Evolutionary conservation across 2,329 filamentous ascomycete genomes (phyloP), one percentile per base, ranked within the genome.

Genomic region (Nigrospora oryzae): DNA sequence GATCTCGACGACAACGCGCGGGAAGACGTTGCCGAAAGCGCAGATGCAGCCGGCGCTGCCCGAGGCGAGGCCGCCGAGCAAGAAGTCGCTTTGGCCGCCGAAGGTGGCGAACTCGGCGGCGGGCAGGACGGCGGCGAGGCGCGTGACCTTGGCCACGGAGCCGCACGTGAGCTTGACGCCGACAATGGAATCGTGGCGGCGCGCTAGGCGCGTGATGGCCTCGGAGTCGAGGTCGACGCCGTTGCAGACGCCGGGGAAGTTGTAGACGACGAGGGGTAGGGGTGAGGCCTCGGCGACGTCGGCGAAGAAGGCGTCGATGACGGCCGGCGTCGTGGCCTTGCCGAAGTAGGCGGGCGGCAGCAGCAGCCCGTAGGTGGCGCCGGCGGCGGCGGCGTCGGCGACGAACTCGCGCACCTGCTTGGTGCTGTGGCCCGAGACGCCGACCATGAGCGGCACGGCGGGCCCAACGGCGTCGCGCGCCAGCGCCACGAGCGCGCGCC

Each of bases 61-160:
- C 7, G 74, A 73, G 2, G 71, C 70, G 32, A 84, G 59, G 0
- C 75, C 78, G 2, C 77, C 78, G 40, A 84, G 65, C 19, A 89
- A 62, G 59, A 86, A 89, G 56, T 89, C 85, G 2, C 77, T 79
- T 64, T 89, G 84, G 1, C 86, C 86, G 1, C 83, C 84, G 54
- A 79, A 88, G 1, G 80, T 76, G 1, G 82, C 76, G 56, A 89
- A 89, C 11, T 71, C 61, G 2, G 75, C 68, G 0, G 73, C 61
- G 0, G 71, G 61, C 47, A 84, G 64, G 15, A 65, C 64, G 32
- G 70, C 73, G 1, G 73, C 66, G 3, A 81, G 61, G 4, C 77
- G 69, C 13, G 75, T 75, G 52, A 79, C 77, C 62, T 82, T 82
- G 34, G 73, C 78, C 16, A 81, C 76, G 36, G 72, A 74, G 1